These are phyloP conservation scores for Fusarium dimerum DNA, from an alignment of 2,329 filamentous ascomycete species.

Conservation along the genomic window DNA sequence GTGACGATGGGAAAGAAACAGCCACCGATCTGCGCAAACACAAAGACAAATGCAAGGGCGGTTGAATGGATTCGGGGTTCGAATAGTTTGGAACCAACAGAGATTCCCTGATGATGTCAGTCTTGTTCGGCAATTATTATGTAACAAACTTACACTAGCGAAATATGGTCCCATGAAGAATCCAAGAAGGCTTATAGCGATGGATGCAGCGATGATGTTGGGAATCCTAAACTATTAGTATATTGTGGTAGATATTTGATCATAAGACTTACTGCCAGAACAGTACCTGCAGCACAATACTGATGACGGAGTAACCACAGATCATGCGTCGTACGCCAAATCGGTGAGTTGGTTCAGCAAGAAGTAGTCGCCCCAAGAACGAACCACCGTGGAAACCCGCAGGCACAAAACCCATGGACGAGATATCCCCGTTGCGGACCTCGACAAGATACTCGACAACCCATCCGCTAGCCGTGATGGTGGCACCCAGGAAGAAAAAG, in stretches of 20 bases:
- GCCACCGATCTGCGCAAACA: slow-evolving; percentile 57
- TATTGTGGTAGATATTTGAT: background rate
- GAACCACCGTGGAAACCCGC: slow-evolving; percentile 61
- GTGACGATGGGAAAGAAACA: slow-evolving; percentile 57
- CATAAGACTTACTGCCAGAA: slow-evolving; percentile 54
- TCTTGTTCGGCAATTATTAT: fast-evolving
- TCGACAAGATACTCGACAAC: slow-evolving; percentile 65
- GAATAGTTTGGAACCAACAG: slow-evolving; percentile 54
- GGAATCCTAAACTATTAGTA: slow-evolving; percentile 35
- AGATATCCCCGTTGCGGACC: slow-evolving; percentile 57
- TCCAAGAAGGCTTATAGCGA: slow-evolving; percentile 55
- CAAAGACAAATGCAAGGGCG: slow-evolving; percentile 52
- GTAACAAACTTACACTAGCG: slow-evolving; percentile 45
- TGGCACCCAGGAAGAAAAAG: slow-evolving; percentile 62
- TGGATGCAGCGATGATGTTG: slow-evolving; percentile 50
- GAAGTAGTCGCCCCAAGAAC: slow-evolving; percentile 55
- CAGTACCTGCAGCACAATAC: slow-evolving; percentile 55
- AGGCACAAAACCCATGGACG: slow-evolving; percentile 62
- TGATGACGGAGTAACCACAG: slow-evolving; percentile 52
- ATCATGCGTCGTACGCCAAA: slow-evolving; percentile 61
- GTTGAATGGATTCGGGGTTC: slow-evolving; percentile 37
- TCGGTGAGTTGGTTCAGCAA: slow-evolving; percentile 60
- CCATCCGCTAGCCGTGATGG: slow-evolving; percentile 61
- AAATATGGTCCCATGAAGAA: slow-evolving; percentile 62
- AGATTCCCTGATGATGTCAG: slow-evolving; percentile 46